Evolutionary conservation across 2,329 filamentous ascomycete species (phyloP).

Genomic region (Aspergillus unguis): DNA sequence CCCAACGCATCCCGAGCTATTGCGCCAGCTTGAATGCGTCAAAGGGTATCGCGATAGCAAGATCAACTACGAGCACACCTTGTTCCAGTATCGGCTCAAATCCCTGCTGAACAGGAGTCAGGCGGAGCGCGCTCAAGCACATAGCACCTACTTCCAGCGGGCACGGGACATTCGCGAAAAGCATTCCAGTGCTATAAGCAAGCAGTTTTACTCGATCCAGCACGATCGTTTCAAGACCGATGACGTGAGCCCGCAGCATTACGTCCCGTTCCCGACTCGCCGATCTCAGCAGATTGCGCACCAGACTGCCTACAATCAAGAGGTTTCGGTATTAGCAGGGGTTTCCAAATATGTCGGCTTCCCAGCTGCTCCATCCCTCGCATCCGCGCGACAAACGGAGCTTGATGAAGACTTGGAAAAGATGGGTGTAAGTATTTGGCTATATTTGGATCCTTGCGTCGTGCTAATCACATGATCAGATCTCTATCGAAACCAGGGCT

Average conservation of each 20-base stretch:
- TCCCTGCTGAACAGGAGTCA: constrained; percentile 71
- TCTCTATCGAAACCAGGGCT: constrained; percentile 27
- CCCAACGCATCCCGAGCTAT: constrained; percentile 80
- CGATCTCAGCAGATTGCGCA: constrained; percentile 75
- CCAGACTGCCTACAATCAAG: constrained; percentile 88
- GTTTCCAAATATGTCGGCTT: constrained; percentile 95
- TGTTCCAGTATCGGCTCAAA: constrained; percentile 70
- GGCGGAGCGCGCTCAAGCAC: constrained; percentile 78
- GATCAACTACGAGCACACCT: constrained; percentile 68
- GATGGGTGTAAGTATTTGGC: constrained; percentile 70
- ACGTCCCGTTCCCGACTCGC: constrained; percentile 74
- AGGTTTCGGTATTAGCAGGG: constrained; percentile 86
- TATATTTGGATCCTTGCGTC: not conserved
- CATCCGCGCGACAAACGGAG: constrained; percentile 67
- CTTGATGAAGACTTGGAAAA: constrained; percentile 82
- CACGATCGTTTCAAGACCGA: constrained; percentile 76
- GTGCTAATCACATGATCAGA: constrained; percentile 18
- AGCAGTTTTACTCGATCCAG: constrained; percentile 91
- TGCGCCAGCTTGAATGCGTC: constrained; percentile 85
- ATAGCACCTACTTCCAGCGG: constrained; percentile 86
- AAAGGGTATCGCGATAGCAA: constrained; percentile 79
- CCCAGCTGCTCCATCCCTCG: constrained; percentile 85
- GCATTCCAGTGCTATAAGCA: constrained; percentile 74
- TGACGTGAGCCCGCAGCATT: constrained; percentile 76
- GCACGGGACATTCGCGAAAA: constrained; percentile 78